A percentile compares a stretch with the other conserved stretches of the same genome.
These are phyloP conservation scores for Clitopilus passeckerianus DNA, from an alignment of 768 basidiomycete genomes.

Conservation along the genomic window DNA sequence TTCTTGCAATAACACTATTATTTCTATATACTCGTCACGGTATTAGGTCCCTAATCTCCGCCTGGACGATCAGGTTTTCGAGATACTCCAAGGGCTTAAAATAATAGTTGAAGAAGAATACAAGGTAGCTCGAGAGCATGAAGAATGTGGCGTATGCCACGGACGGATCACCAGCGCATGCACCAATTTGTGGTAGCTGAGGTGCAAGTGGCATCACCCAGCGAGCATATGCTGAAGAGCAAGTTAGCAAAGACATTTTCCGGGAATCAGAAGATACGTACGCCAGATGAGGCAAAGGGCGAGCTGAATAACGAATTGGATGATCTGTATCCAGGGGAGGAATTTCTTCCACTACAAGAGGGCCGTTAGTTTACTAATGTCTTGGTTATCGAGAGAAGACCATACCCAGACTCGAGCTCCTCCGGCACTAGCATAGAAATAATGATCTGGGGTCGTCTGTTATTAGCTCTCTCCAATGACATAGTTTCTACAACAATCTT, in stretches of 20 bases:
- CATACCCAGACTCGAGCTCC: conserved; percentile 80
- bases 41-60: not conserved
- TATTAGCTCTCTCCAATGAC: no score
- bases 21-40: not conserved
- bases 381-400: not conserved
- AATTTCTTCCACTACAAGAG: conserved; percentile 88
- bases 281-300: conserved; percentile 83
- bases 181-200: conserved; percentile 62
- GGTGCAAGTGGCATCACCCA: conserved; percentile 54
- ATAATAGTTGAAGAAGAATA: conserved; percentile 95
- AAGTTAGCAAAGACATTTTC: conserved; percentile 4
- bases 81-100: conserved; percentile 53
- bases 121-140: conserved; percentile 85
- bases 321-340: conserved; percentile 93
- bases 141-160: conserved; percentile 88
- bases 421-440: conserved; percentile 97
- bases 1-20: not conserved
- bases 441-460: conserved; percentile 71
- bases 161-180: conserved; percentile 84
- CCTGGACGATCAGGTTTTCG: not conserved
- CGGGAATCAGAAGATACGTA: conserved; percentile 42
- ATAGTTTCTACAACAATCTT: conserved; percentile 30
- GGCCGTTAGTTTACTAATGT: not conserved
- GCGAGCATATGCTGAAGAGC: conserved; percentile 65
- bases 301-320: conserved; percentile 92